phyloP scores from a whole-genome alignment of 2,329 filamentous ascomycete species.

The Chalara sp. region DNA sequence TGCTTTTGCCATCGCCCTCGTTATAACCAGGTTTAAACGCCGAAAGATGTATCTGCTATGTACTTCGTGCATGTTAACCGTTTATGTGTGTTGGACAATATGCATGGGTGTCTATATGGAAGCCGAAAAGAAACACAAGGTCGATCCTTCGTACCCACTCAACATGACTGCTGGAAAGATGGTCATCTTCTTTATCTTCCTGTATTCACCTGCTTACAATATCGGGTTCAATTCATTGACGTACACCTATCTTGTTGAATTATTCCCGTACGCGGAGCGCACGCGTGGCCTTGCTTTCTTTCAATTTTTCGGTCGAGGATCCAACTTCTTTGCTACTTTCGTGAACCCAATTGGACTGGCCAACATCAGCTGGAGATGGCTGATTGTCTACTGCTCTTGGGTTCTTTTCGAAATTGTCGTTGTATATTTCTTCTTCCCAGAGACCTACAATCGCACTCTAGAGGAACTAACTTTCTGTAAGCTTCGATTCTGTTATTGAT shows the following conservation, averaged over 20 bases:
- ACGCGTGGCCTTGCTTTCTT: slow-evolving; percentile 20
- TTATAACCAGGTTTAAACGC: slow-evolving; percentile 37
- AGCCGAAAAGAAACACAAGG: slow-evolving; percentile 23
- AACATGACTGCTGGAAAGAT: slow-evolving; percentile 17
- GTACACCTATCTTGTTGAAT: slow-evolving; percentile 53
- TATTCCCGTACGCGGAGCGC: slow-evolving; percentile 46
- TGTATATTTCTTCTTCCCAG: slow-evolving; percentile 37
- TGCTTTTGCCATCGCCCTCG: slow-evolving; percentile 33
- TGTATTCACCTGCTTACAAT: slow-evolving; percentile 54
- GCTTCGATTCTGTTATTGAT: slow-evolving; percentile 11
- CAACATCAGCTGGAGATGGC: slow-evolving; percentile 15
- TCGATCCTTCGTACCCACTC: slow-evolving; percentile 1
- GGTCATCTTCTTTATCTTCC: slow-evolving; percentile 52
- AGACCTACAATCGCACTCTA: slow-evolving; percentile 34
- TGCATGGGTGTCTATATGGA: slow-evolving; percentile 34
- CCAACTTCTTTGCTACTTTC: slow-evolving; percentile 27
- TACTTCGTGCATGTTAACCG: slow-evolving; percentile 43
- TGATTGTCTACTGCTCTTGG: slow-evolving; percentile 36
- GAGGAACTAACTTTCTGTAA: slow-evolving; percentile 38
- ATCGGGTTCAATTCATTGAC: slow-evolving; percentile 61
- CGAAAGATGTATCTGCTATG: slow-evolving; percentile 46
- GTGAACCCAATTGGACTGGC: slow-evolving; percentile 38
- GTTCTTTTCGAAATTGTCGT: slow-evolving; percentile 33
- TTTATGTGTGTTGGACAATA: slow-evolving; percentile 51
- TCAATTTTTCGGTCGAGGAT: slow-evolving; percentile 30